A percentile compares a stretch with the other conserved stretches of the same genome.
Evolutionary conservation across 768 basidiomycete species (phyloP).

Genomic region (Lactarius deliciosus): DNA sequence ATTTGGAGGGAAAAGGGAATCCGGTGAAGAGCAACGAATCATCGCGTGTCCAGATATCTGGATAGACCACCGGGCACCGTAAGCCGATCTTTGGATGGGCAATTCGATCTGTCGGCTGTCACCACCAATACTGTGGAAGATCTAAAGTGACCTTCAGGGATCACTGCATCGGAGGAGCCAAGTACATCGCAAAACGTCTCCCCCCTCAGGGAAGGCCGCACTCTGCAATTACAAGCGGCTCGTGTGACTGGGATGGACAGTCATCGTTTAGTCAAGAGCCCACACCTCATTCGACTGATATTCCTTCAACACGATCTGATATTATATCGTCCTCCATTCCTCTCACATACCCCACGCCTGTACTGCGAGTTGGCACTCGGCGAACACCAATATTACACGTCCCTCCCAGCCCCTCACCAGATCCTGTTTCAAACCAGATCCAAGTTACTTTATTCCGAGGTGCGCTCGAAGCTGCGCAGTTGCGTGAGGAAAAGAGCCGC

Average conservation of each 20-base stretch:
- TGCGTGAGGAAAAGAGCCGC: conserved; percentile 27
- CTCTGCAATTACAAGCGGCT: neutral
- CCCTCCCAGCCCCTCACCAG: conserved; percentile 8
- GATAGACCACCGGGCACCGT: neutral
- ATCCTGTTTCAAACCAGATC: conserved; percentile 14
- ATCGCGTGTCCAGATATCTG: too few relatives aligned
- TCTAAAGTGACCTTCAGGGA: too few relatives aligned
- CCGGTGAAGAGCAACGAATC: too few relatives aligned
- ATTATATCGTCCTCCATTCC: neutral
- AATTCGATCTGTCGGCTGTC: neutral
- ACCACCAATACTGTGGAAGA: neutral
- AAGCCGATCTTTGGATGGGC: neutral
- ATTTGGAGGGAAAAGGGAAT: too few relatives aligned
- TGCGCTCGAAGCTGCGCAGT: conserved; percentile 27
- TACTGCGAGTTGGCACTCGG: neutral
- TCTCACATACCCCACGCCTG: conserved; percentile 1
- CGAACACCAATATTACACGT: conserved; percentile 1
- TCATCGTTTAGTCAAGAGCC: conserved; percentile 15
- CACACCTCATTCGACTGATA: conserved; percentile 7
- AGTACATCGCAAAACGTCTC: neutral
- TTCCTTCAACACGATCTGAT: neutral
- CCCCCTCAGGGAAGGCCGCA: neutral
- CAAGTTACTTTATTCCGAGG: conserved; percentile 28
- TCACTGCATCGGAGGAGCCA: neutral
- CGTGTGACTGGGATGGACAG: conserved; percentile 23